Base-by-base conservation (phyloP, 495 filamentous ascomycete species). In the Penicillium parvum region DNA sequence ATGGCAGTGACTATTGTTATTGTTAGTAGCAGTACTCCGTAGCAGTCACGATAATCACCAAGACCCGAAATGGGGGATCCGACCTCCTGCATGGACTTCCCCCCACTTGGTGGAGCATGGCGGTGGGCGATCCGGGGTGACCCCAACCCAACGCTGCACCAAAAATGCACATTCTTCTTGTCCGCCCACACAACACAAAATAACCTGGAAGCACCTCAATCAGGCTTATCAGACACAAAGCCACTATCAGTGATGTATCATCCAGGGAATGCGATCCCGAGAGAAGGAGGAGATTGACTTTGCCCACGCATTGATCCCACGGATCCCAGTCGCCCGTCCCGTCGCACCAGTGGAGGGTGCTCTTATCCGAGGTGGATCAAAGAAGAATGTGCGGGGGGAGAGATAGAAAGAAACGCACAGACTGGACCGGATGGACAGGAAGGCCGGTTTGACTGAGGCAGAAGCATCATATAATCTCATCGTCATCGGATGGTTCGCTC, bases 121-220 rank as follows among this genome's bases (percentile, higher is more conserved):
- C n/a, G n/a, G n/a, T n/a, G 28, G 50, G 36, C 50, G 53, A 57
- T 57, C 53, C 53, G 53, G 53, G 53, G 50, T 57, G n/a, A n/a
- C n/a, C n/a, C n/a, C 49, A 36, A 38, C 51, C 37, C 37, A 19
- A 20, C 41, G 11, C 32, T 18, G 9, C 17, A 30, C 28, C n/a
- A n/a, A n/a, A 30, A 30, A 30, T 25, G 29, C 41, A 45, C 19
- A 20, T 9, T 14, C 12, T 18, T n/a, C n/a, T n/a, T n/a, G n/a
- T n/a, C n/a, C n/a, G n/a, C n/a, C n/a, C n/a, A n/a, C n/a, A n/a
- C n/a, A n/a, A n/a, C n/a, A n/a, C n/a, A n/a, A n/a, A n/a, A n/a
- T n/a, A n/a, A n/a, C n/a, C n/a, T n/a, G n/a, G n/a, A n/a, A n/a
- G n/a, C n/a, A n/a, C n/a, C n/a, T n/a, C n/a, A n/a, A n/a, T n/a